Base-by-base conservation (phyloP, 495 filamentous ascomycete species). In the Cercophora newfieldiana region DNA sequence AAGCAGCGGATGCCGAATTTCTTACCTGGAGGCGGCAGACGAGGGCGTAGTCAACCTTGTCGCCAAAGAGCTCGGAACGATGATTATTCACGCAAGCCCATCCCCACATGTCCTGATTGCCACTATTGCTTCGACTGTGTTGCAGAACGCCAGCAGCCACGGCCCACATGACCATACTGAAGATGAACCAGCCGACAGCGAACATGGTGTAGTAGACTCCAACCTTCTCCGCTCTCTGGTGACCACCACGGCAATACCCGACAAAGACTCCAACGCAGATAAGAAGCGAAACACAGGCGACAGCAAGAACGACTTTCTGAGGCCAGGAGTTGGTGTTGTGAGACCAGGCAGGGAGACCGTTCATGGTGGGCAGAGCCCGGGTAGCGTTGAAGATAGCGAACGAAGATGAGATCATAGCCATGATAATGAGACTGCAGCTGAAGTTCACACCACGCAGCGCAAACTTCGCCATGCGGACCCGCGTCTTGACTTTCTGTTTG, bases 141-240 rank as follows among this genome's bases (percentile, higher is more conserved):
- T 97, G 89, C 67, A 97, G 87, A 66, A 97, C 81, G 59, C 89
- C 94, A 7, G 93, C 94, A 21, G 89, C 93, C 30, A 93, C 83
- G 33, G 89, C 88, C 95, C 95, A 99, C 84, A 99, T 92, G 71
- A 96, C 79, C 67, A 96, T 90, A 72, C 89, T 95, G 77, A 97
- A 93, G 66, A 92, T 88, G 84, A 98, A 99, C 82, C 93, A 97
- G 66, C 86, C 87, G 54, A 97, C 88, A 14, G 94, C 90, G 74
- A 98, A 96, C 55, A 91, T 81, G 19, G 93, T 95, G 81, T 97
- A 97, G 83, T 97, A 98, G 65, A 97, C 84, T 33, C 91, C 91
- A 22, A 90, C 88, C 76, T 97, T 97, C 78, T 97, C 92, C 1
- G 95, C 95, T 59, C 93, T 86, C 67, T 82, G 82, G 78, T 98